Evolutionary conservation across 768 basidiomycete genomes (phyloP).

Genomic region (Amanita brunnescens): DNA sequence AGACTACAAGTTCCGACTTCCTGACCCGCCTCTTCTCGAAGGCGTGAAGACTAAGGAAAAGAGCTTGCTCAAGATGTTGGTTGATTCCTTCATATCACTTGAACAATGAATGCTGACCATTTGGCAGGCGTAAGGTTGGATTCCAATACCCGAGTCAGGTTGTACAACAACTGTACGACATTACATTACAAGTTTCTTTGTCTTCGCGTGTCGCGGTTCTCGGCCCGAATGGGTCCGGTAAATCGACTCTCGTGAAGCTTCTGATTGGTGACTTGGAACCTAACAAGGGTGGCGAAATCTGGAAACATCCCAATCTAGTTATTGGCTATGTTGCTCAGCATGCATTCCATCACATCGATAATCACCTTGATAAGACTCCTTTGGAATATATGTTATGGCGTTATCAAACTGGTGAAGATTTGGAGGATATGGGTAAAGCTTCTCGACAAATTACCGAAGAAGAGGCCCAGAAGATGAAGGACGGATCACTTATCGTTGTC

Average conservation of each 20-base stretch:
- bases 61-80: conserved; percentile 84
- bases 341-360: conserved; percentile 99
- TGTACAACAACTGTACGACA: conserved; percentile 88
- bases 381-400: conserved; percentile 99
- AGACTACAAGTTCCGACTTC: conserved; percentile 98
- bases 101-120: not conserved
- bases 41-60: conserved; percentile 99
- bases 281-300: conserved; percentile 94
- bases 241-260: conserved; percentile 94
- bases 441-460: conserved; percentile 80
- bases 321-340: conserved; percentile 99
- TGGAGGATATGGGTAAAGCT: conserved; percentile 95
- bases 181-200: conserved; percentile 93
- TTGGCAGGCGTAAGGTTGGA: conserved; percentile 68
- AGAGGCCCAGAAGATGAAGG: conserved; percentile 94
- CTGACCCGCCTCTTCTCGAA: conserved; percentile 92
- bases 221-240: conserved; percentile 98
- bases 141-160: conserved; percentile 90
- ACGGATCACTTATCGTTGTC: conserved; percentile 74
- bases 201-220: conserved; percentile 98
- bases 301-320: conserved; percentile 99
- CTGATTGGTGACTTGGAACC: conserved; percentile 95
- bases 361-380: conserved; percentile 97
- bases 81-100: not conserved
- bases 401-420: conserved; percentile 98